These are phyloP conservation scores for Coemansia sp. DNA, from an alignment of 192 early-diverging fungal genomes.

Conservation along the genomic window DNA sequence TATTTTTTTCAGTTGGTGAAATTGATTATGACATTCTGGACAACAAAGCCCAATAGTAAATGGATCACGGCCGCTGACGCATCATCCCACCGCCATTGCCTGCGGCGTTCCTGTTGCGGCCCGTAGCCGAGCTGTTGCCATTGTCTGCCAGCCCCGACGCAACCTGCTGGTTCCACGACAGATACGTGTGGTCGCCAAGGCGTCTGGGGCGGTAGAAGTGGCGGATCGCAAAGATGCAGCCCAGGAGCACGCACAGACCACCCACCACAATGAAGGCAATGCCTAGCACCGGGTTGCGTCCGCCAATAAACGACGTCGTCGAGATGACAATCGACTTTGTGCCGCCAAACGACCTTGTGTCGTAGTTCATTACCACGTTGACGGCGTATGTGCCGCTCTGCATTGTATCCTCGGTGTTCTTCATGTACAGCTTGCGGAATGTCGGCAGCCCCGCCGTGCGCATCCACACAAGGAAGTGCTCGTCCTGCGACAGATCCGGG, in stretches of 20 bases:
- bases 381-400: conserved; percentile 73
- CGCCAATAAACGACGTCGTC: conserved; percentile 92
- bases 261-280: conserved; percentile 94
- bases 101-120: conserved; percentile 16
- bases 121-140: conserved; percentile 17
- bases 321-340: conserved; percentile 95
- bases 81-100: neutral
- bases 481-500: conserved; percentile 66
- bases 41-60: no score
- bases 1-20: no score
- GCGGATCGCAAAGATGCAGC: conserved; percentile 83
- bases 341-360: conserved; percentile 85
- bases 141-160: conserved; percentile 46
- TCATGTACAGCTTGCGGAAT: conserved; percentile 94
- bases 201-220: conserved; percentile 96
- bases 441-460: conserved; percentile 92
- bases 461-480: conserved; percentile 99
- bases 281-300: conserved; percentile 96
- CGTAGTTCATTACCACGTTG: conserved; percentile 78
- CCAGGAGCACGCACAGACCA: conserved; percentile 85
- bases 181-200: conserved; percentile 93
- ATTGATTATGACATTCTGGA: no score
- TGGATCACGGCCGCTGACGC: conserved; percentile 32
- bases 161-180: conserved; percentile 91
- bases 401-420: conserved; percentile 66